phyloP scores from a whole-genome alignment of 1,284 basidiomycete species.

The Athelia psychrophila region DNA sequence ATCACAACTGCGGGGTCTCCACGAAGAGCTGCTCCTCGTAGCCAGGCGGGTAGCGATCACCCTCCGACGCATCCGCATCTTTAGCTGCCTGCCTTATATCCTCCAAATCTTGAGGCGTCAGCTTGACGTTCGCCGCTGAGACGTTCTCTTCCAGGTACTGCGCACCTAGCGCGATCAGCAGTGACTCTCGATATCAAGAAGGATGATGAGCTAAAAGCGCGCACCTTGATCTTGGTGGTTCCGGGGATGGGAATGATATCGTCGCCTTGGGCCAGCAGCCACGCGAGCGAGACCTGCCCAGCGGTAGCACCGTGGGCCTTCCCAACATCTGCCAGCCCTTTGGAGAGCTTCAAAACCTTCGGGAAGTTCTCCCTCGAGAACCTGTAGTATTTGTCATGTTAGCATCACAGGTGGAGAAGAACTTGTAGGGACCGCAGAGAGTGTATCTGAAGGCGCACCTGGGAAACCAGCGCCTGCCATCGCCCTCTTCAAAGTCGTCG shows the following conservation, averaged over 20 bases:
- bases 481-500: conserved; percentile 43
- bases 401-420: background rate
- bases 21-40: conserved; percentile 4
- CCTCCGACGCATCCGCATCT: conserved; percentile 20
- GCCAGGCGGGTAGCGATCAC: background rate
- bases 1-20: conserved; percentile 15
- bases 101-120: conserved; percentile 33
- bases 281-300: conserved; percentile 58
- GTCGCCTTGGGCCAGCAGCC: conserved; percentile 53
- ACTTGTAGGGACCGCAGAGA: conserved; percentile 1
- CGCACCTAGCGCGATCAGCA: background rate
- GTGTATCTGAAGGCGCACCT: background rate
- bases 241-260: conserved; percentile 57
- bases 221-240: conserved; percentile 39
- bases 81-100: conserved; percentile 33
- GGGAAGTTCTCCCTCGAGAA: conserved; percentile 51
- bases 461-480: conserved; percentile 25
- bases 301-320: conserved; percentile 44
- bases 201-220: background rate
- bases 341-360: conserved; percentile 51
- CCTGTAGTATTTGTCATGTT: conserved; percentile 10
- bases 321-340: conserved; percentile 42
- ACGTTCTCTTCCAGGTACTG: conserved; percentile 43
- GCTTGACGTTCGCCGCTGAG: conserved; percentile 29
- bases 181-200: background rate